Percentiles rank a stretch among this genome's conserved stretches.
Conservation (phyloP, 768 basidiomycete species). For the Gyrodon lividus region DNA sequence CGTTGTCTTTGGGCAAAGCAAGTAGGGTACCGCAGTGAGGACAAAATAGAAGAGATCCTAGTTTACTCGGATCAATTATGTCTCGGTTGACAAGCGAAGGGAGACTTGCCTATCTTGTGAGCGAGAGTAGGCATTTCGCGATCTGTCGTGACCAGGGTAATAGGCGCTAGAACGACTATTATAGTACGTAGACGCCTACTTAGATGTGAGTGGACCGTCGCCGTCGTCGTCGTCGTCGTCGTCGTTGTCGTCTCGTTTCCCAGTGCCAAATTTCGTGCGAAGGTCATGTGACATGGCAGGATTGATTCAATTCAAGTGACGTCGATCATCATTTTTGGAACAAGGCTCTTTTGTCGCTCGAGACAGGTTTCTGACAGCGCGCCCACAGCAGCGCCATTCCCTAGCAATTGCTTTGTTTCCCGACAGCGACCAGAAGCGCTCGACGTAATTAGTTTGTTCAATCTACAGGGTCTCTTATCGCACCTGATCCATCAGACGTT, state of each 20-base stretch:
- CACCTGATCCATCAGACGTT: neutral
- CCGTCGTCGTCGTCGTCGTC: too few relatives aligned
- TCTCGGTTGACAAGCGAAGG: neutral
- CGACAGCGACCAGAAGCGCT: neutral
- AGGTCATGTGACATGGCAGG: neutral
- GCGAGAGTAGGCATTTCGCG: slow-evolving; percentile 31
- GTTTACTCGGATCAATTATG: slow-evolving; percentile 2
- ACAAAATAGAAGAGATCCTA: slow-evolving; percentile 93
- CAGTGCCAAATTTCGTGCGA: too few relatives aligned
- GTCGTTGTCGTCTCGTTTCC: too few relatives aligned
- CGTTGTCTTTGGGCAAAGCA: slow-evolving; percentile 72
- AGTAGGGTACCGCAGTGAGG: slow-evolving; percentile 90
- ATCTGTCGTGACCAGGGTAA: neutral
- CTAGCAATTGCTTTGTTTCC: slow-evolving; percentile 12
- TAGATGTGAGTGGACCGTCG: neutral
- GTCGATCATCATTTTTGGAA: slow-evolving; percentile 23
- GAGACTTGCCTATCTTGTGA: slow-evolving; percentile 47
- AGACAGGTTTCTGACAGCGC: slow-evolving; percentile 4
- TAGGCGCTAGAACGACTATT: neutral
- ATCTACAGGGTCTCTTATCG: neutral
- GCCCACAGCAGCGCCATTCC: slow-evolving; percentile 6
- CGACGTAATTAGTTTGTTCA: slow-evolving; percentile 1
- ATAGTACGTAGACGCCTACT: neutral
- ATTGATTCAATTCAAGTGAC: neutral
- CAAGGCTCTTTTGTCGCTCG: slow-evolving; percentile 17